Base-by-base conservation (phyloP, 768 basidiomycete genomes). In the Mycena albidolilacea region DNA sequence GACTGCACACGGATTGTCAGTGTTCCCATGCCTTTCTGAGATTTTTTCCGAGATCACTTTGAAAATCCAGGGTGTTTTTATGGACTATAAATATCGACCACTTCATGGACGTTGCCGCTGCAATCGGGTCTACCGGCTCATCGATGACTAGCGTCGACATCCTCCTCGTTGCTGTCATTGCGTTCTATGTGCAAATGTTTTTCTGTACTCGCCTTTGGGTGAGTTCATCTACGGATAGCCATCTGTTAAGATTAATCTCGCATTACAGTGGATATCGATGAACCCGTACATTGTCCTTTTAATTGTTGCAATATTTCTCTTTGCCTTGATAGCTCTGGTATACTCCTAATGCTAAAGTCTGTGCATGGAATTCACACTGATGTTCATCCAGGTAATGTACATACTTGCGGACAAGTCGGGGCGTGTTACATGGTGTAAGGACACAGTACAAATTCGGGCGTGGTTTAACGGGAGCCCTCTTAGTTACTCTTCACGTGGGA, bases 141-240 rank as follows among this genome's bases (percentile, higher is more conserved):
- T 63, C 43, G 61, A 63, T 19, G n/a, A 35, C 4, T 48, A n/a
- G 12, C 11, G 15, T 65, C 17, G 37, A 54, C 64, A 37, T 52
- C 19, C 15, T 43, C 17, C 63, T 64, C 30, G 46, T 30, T 35
- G 46, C 23, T 15, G 10, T 35, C 63, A 64, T 64, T 52, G 63
- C 63, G 21, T 64, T 64, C 63, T 64, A 50, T n/a, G 63, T 64
- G 23, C 63, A 64, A 52, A 15, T 50, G 23, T 64, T 48, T 23
- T 52, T 64, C 44, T 64, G 63, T 43, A 48, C 5, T 8, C 64
- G 64, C 23, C 50, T 65, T 17, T 55, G 48, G 64, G 64, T 65
- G 64, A 43, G 64, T 38, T 65, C 50, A 37, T 65, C 50, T 23
- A 19, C n/a, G 50, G 14, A 52, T 19, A 54, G 37, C 54, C 64